A percentile compares a stretch with the other conserved stretches of the same genome.
Evolutionary conservation across 2,329 filamentous ascomycete species (phyloP).

Genomic region (Clonostachys sp.): DNA sequence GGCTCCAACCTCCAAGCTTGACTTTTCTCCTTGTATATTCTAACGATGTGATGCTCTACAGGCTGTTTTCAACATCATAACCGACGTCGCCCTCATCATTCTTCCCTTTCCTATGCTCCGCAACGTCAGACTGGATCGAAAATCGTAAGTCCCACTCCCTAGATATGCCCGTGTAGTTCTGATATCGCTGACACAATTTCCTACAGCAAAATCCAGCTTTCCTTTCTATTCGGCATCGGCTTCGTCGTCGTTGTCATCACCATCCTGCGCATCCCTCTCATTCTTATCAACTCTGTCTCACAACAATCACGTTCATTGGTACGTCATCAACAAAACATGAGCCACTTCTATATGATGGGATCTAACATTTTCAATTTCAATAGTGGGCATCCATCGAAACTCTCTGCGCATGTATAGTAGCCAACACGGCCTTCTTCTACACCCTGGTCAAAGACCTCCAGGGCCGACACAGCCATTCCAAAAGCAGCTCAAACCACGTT

Average conservation of each 20-base stretch:
- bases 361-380: background rate
- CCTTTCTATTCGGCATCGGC: slow-evolving; percentile 17
- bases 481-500: slow-evolving; percentile 1
- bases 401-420: slow-evolving; percentile 21
- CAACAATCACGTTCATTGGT: slow-evolving; percentile 13
- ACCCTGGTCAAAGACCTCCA: slow-evolving; percentile 16
- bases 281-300: slow-evolving; percentile 17
- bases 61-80: slow-evolving; percentile 18
- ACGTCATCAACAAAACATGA: background rate
- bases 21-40: no score
- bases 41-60: no score
- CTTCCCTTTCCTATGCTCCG: slow-evolving; percentile 20
- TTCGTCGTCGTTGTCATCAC: slow-evolving; percentile 18
- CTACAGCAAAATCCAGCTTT: slow-evolving; percentile 10
- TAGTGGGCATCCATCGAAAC: slow-evolving; percentile 25
- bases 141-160: slow-evolving; percentile 5
- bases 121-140: slow-evolving; percentile 10
- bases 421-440: slow-evolving; percentile 21
- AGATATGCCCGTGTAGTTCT: no score
- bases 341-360: background rate
- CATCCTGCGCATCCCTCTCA: slow-evolving; percentile 18
- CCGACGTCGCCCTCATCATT: slow-evolving; percentile 18
- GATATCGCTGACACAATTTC: no score
- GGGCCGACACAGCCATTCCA: slow-evolving; percentile 9
- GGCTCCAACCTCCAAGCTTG: no score